Conservation (phyloP, 1,284 basidiomycete species). For the Leccinum cinnamomeum region DNA sequence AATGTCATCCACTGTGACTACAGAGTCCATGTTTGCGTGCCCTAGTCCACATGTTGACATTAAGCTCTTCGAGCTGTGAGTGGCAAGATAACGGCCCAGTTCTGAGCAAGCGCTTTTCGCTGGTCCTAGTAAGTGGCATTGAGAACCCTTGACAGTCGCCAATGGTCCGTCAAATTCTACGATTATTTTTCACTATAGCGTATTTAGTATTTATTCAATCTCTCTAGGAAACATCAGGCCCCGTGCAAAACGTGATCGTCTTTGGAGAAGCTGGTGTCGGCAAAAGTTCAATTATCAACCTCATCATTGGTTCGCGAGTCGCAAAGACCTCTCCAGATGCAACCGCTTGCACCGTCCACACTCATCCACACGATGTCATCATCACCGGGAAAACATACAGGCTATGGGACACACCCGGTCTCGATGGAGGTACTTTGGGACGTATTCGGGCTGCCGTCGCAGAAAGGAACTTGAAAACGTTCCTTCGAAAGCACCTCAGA, state of each 20-base stretch:
- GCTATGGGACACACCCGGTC: constrained; percentile 37
- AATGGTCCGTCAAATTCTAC: constrained; percentile 23
- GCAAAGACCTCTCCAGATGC: constrained; percentile 33
- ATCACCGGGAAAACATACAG: constrained; percentile 23
- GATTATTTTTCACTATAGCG: background rate
- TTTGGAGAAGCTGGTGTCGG: constrained; percentile 36
- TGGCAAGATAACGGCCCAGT: background rate
- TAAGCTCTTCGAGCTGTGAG: background rate
- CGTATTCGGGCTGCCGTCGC: constrained; percentile 26
- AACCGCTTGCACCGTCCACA: constrained; percentile 28
- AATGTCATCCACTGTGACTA: background rate
- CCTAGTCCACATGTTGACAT: background rate
- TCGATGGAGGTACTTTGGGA: constrained; percentile 31
- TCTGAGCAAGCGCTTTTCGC: background rate
- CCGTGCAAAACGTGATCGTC: constrained; percentile 30
- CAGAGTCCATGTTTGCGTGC: background rate
- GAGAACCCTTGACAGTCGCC: background rate
- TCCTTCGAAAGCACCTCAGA: constrained; percentile 24
- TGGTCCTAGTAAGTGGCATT: background rate
- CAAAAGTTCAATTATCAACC: constrained; percentile 36
- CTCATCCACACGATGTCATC: constrained; percentile 19
- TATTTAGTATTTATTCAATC: constrained; percentile 7
- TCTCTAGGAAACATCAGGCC: constrained; percentile 9
- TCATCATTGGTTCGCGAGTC: constrained; percentile 24
- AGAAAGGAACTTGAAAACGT: constrained; percentile 28